Evolutionary conservation across 2,329 filamentous ascomycete genomes (phyloP), one percentile per base, ranked within the genome.

Genomic region (Cladosporium sp.): DNA sequence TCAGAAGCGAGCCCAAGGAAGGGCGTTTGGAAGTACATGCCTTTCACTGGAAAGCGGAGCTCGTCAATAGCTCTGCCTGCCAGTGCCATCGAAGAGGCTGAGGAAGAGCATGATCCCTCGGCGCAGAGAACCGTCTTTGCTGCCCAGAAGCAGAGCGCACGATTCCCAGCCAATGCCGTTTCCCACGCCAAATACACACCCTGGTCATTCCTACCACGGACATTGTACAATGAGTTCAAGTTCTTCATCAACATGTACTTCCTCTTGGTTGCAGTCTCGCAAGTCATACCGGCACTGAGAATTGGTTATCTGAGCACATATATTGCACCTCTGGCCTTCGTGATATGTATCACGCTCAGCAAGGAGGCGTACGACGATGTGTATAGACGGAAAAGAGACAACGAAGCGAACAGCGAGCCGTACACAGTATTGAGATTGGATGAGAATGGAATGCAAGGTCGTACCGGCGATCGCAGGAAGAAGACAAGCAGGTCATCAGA

Each of bases 191-290:
- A 97, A 80, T 99, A 99, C 73, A 97, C 93, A 28, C 86, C 92
- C 1, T 88, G 92, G 78, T 96, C 89, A 53, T 99, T 99, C 74
- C 81, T 99, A 13, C 95, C 95, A 2, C 81, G 93, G 53, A 99
- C 94, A 0, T 79, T 99, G 20, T 99, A 97, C 75, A 97, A 97
- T 76, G 94, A 99, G 71, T 99, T 99, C 72, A 97, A 93, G 59
- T 99, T 97, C 78, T 99, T 99, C 77, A 96, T 99, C 81, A 99
- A 99, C 81, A 90, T 97, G 80, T 99, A 99, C 73, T 99, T 99
- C 73, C 80, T 99, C 57, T 85, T 97, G 24, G 94, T 99, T 50
- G 95, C 94, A 6, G 75, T 97, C 50, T 97, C 93, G 36, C 94
- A 99, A 75, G 87, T 91, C 42, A 92, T 99, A 68, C 92, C 91